These are phyloP conservation scores for Fusarium compactum DNA, from an alignment of 2,329 filamentous ascomycete species.

Conservation along the genomic window DNA sequence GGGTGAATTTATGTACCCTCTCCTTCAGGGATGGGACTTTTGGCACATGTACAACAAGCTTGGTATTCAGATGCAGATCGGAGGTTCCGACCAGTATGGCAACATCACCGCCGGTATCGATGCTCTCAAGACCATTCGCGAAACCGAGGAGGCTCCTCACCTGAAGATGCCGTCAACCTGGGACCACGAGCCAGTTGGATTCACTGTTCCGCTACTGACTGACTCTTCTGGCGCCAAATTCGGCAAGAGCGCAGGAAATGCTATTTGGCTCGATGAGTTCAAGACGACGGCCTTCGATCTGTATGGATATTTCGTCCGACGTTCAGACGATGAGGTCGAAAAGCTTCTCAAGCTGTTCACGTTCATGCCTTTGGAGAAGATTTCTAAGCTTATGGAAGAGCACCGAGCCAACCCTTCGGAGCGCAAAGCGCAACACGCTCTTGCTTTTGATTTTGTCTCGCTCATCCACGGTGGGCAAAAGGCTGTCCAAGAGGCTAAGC, in stretches of 20 bases:
- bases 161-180: constrained; percentile 56
- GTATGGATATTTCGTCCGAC: constrained; percentile 89
- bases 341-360: constrained; percentile 89
- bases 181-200: constrained; percentile 76
- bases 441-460: constrained; percentile 85
- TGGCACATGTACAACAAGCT: constrained; percentile 81
- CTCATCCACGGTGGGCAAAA: constrained; percentile 78
- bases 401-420: constrained; percentile 77
- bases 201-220: constrained; percentile 91
- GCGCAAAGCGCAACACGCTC: constrained; percentile 82
- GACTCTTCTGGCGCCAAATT: constrained; percentile 90
- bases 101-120: constrained; percentile 95
- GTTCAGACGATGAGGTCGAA: constrained; percentile 84
- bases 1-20: constrained; percentile 91
- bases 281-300: constrained; percentile 87
- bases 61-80: constrained; percentile 86
- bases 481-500: constrained; percentile 71
- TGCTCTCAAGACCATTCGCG: constrained; percentile 79
- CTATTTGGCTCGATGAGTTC: constrained; percentile 88
- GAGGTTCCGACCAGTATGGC: constrained; percentile 94
- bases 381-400: constrained; percentile 73
- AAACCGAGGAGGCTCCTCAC: constrained; percentile 62
- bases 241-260: constrained; percentile 94
- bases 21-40: constrained; percentile 97
- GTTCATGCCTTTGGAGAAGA: constrained; percentile 80